Conservation (phyloP, 495 filamentous ascomycete genomes). For the Pyrenula massariospora region DNA sequence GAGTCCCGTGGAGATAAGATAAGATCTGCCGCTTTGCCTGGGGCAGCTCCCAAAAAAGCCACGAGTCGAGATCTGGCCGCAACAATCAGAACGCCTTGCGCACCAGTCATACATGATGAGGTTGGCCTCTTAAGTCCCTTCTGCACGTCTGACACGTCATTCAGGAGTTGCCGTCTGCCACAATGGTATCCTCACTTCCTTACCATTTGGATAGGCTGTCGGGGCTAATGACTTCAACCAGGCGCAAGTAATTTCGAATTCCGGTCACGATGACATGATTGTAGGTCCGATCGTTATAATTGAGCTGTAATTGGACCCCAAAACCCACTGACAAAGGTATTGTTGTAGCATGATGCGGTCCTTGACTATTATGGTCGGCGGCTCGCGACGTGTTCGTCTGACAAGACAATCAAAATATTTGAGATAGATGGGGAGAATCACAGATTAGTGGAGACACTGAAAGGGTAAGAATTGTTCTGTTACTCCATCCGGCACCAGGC, state of each 20-base stretch:
- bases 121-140: too few relatives aligned
- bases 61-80: too few relatives aligned
- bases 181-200: neutral
- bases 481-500: neutral
- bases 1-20: too few relatives aligned
- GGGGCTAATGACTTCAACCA: conserved; percentile 10
- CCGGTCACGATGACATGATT: conserved; percentile 99
- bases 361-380: conserved; percentile 97
- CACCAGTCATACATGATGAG: too few relatives aligned
- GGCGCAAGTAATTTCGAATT: conserved; percentile 82
- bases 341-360: conserved; percentile 78
- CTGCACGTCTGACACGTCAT: too few relatives aligned
- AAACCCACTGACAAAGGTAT: conserved; percentile 2
- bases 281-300: conserved; percentile 43
- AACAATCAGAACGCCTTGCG: too few relatives aligned
- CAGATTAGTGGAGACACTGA: conserved; percentile 80
- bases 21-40: too few relatives aligned
- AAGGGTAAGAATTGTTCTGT: conserved; percentile 51
- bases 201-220: neutral
- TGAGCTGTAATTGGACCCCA: neutral
- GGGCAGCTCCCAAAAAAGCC: too few relatives aligned
- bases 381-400: conserved; percentile 93
- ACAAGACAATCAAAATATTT: conserved; percentile 98
- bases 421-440: conserved; percentile 94
- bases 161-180: neutral